A percentile compares a stretch with the other conserved stretches of the same genome.
Evolutionary conservation across 805 yeast species (phyloP).

Genomic region (Tetrapisispora phaffii): DNA sequence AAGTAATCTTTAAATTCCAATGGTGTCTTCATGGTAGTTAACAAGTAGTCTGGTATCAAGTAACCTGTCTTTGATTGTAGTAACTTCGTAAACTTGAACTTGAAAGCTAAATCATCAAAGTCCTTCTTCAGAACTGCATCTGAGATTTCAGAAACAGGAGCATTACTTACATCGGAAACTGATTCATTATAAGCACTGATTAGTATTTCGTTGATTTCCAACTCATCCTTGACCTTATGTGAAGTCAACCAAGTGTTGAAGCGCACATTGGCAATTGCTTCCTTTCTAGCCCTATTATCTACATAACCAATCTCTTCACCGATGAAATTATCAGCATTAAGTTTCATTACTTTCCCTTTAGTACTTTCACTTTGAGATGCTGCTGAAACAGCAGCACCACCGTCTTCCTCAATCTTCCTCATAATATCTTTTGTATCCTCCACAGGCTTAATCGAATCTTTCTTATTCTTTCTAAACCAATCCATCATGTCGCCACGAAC

Average conservation of each 20-base stretch:
- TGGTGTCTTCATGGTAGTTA: slow-evolving; percentile 28
- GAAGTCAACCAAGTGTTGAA: slow-evolving; percentile 30
- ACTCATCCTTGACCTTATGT: slow-evolving; percentile 18
- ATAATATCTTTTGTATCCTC: slow-evolving; percentile 28
- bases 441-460: slow-evolving; percentile 7
- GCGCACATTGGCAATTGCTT: slow-evolving; percentile 15
- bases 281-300: slow-evolving; percentile 5
- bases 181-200: slow-evolving; percentile 8
- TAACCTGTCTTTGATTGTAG: slow-evolving; percentile 32
- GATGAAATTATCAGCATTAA: slow-evolving; percentile 23
- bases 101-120: slow-evolving; percentile 25
- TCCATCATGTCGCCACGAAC: slow-evolving; percentile 28
- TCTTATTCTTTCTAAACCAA: slow-evolving; percentile 32
- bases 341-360: slow-evolving; percentile 14
- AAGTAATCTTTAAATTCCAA: slow-evolving; percentile 22
- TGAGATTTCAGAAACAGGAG: slow-evolving; percentile 3
- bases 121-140: slow-evolving; percentile 13
- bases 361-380: not conserved
- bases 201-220: slow-evolving; percentile 21
- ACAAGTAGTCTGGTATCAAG: slow-evolving; percentile 30
- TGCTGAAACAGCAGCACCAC: not conserved
- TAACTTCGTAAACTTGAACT: slow-evolving; percentile 29
- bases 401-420: slow-evolving; percentile 27
- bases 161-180: not conserved
- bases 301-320: slow-evolving; percentile 21